phyloP scores from a whole-genome alignment of 2,329 filamentous ascomycete species.

The Hymenoscyphus infarciens region DNA sequence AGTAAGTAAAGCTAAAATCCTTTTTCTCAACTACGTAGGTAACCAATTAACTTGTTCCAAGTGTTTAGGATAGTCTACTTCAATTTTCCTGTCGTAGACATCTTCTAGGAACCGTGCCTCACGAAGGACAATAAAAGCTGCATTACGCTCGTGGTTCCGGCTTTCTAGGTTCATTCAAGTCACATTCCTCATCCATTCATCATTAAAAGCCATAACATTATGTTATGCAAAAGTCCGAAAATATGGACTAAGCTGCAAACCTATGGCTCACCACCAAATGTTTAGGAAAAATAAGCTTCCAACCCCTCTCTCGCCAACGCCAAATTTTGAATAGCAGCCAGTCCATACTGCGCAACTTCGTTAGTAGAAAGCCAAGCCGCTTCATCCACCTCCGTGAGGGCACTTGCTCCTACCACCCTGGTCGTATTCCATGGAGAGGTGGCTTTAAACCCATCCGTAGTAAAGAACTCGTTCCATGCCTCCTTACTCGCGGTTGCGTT shows the following conservation, averaged over 20 bases:
- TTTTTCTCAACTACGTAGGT: no score
- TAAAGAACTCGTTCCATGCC: slow-evolving; percentile 53
- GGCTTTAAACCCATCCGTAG: slow-evolving; percentile 44
- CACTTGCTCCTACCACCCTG: slow-evolving; percentile 41
- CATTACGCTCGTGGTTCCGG: no score
- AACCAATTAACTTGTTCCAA: no score
- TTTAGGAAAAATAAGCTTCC: neutral
- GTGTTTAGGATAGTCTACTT: no score
- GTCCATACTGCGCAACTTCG: slow-evolving; percentile 52
- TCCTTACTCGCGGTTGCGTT: slow-evolving; percentile 47
- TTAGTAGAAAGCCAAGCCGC: slow-evolving; percentile 57
- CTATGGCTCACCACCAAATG: no score
- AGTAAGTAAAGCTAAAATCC: no score
- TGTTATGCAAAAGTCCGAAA: neutral
- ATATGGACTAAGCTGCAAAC: neutral
- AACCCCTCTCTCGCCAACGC: slow-evolving; percentile 34
- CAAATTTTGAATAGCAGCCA: slow-evolving; percentile 55
- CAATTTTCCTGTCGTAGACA: no score
- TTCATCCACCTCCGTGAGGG: slow-evolving; percentile 49
- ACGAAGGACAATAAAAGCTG: no score
- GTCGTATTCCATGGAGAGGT: slow-evolving; percentile 38
- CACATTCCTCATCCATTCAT: no score
- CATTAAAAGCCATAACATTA: no score
- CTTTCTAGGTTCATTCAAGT: no score
- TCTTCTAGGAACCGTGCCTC: no score